Evolutionary conservation across 2,329 filamentous ascomycete genomes (phyloP), one percentile per base, ranked within the genome.

Genomic region (Fusarium tanahbumbuense): DNA sequence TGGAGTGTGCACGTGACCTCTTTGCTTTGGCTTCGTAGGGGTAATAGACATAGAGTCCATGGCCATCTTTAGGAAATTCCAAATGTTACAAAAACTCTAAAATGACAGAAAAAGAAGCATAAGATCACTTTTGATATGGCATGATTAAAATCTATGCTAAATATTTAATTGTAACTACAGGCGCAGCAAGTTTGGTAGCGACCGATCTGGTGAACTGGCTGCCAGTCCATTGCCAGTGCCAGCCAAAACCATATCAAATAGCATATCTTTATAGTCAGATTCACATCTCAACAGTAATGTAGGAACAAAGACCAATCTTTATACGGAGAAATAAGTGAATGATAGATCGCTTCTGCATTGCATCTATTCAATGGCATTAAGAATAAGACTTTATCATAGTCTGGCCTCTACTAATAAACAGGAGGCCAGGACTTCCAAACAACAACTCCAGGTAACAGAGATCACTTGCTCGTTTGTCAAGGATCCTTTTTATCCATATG

Each of bases 281-380:
- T 2, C 5, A 8, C 9, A 25, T 37, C 6, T 27, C 16, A 20
- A 8, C n/a, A n/a, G 15, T n/a, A 4, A 20, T 6, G 10, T 15
- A 13, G 18, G 13, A 5, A 28, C 20, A 13, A 18, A 18, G 7
- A 5, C 8, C 20, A 42, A 27, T 37, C 3, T 9, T 15, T 10
- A 22, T 34, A 34, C 28, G 10, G 15, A 27, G 15, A 18, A 15
- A 18, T 15, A 42, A 46, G 15, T 41, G 48, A 37, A 37, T 12
- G 11, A 37, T 32, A 52, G 28, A 16, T 28, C 40, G 42, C 37
- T 56, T 59, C 68, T 27, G 54, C 59, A 34, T 64, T 68, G 66
- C 73, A 73, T 67, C 64, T 76, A 76, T 75, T 76, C 72, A 76
- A 74, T 71, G 54, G 63, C 65, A 74, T 73, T 64, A 68, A 56